These are phyloP conservation scores for Cryptococcus sp. DNA, from an alignment of 1,284 basidiomycete genomes.

Conservation along the genomic window DNA sequence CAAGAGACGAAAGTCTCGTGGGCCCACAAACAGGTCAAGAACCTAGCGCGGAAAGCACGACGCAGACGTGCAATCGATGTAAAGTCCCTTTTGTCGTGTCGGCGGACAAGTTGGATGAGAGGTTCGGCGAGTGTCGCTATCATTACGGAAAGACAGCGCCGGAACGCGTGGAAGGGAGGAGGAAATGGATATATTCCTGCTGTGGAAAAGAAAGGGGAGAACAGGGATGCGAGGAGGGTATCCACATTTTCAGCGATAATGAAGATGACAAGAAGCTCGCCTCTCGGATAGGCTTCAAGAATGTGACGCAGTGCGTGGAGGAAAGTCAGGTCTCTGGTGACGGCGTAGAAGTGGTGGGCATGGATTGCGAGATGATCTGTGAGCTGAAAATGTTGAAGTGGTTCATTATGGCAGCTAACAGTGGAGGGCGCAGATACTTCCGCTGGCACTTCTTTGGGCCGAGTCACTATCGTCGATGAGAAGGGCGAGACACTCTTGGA, in stretches of 20 bases:
- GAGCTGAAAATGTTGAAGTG: constrained; percentile 7
- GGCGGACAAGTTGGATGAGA: constrained; percentile 57
- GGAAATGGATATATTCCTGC: constrained; percentile 50
- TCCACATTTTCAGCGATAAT: constrained; percentile 45
- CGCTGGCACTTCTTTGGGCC: constrained; percentile 79
- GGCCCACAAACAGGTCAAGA: constrained; percentile 47
- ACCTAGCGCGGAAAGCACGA: constrained; percentile 68
- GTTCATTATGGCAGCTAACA: background rate
- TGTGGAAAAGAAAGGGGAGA: constrained; percentile 62
- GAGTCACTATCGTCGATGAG: constrained; percentile 81
- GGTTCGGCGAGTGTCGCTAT: constrained; percentile 68
- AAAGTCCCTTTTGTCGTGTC: constrained; percentile 65
- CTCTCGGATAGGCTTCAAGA: constrained; percentile 69
- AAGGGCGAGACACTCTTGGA: constrained; percentile 74
- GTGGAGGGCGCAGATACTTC: constrained; percentile 63
- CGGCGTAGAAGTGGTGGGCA: constrained; percentile 68
- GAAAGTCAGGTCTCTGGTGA: constrained; percentile 6
- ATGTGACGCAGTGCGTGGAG: constrained; percentile 49
- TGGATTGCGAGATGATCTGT: constrained; percentile 89
- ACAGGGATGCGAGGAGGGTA: constrained; percentile 34
- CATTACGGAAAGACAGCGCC: constrained; percentile 71
- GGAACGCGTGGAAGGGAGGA: constrained; percentile 41
- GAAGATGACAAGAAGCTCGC: constrained; percentile 70
- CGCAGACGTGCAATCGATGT: constrained; percentile 75
- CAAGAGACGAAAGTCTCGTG: constrained; percentile 59